These are phyloP conservation scores for Euphorbia pulcherrima DNA, from an alignment of 345 rosid species.

Conservation along the genomic window DNA sequence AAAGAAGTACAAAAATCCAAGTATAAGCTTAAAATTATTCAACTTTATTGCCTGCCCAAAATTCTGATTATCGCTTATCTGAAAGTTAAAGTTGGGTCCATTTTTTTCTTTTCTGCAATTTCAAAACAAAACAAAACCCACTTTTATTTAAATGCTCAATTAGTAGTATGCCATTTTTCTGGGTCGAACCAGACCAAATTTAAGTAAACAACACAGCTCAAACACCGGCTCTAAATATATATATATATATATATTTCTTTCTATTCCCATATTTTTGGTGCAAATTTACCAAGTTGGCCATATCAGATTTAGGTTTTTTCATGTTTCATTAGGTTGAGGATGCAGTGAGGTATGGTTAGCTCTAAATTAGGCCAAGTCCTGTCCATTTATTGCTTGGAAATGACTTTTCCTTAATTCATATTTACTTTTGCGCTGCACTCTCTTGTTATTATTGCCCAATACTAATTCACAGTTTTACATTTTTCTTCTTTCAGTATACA, in stretches of 20 bases:
- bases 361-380: not conserved
- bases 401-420: not conserved
- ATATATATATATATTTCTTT: not conserved
- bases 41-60: conserved; percentile 15
- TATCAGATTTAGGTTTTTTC: no score
- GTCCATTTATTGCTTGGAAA: not conserved
- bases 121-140: conserved; percentile 26
- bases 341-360: no score
- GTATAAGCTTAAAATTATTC: conserved; percentile 6
- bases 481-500: no score
- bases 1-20: not conserved
- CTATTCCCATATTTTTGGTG: not conserved
- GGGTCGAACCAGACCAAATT: not conserved
- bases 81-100: conserved; percentile 4
- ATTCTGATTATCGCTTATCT: not conserved
- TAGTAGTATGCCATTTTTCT: not conserved
- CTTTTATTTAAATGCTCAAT: not conserved
- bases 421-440: no score
- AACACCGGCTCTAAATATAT: not conserved
- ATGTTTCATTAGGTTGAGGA: no score
- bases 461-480: no score
- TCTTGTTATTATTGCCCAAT: no score
- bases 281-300: not conserved
- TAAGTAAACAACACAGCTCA: not conserved
- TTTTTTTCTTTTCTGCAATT: not conserved